Conservation (phyloP, 2,329 filamentous ascomycete genomes). For the Fonsecaea nubica region DNA sequence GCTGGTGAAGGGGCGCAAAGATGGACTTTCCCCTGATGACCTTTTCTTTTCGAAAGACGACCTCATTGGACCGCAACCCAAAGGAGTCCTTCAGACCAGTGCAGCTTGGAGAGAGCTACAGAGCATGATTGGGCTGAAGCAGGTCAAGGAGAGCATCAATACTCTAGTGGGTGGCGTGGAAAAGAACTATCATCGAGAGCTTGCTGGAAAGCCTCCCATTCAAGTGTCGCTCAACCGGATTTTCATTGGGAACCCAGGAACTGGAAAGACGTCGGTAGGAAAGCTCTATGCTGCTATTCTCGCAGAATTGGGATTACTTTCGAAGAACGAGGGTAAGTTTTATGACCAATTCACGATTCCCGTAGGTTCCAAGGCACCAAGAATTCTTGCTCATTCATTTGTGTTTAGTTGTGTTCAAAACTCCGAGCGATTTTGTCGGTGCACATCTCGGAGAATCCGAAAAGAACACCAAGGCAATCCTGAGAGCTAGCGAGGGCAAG, state of each 20-base stretch:
- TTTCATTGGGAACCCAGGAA: conserved; percentile 75
- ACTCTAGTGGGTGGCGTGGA: conserved; percentile 66
- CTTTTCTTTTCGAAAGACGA: conserved; percentile 69
- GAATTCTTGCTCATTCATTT: conserved; percentile 40
- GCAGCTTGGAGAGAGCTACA: conserved; percentile 65
- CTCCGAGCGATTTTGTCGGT: conserved; percentile 76
- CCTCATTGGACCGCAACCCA: conserved; percentile 72
- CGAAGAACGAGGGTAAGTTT: conserved; percentile 67
- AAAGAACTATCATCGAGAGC: conserved; percentile 70
- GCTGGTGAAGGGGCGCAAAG: conserved; percentile 56
- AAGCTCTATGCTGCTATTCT: conserved; percentile 75
- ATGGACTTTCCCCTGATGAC: conserved; percentile 59
- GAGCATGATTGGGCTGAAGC: conserved; percentile 62
- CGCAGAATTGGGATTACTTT: conserved; percentile 70
- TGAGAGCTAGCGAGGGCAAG: conserved; percentile 71
- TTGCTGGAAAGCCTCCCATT: conserved; percentile 65
- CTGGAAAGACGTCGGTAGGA: conserved; percentile 77
- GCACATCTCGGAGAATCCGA: conserved; percentile 70
- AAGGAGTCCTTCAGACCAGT: conserved; percentile 58
- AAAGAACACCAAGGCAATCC: conserved; percentile 72
- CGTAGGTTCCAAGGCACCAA: conserved; percentile 8
- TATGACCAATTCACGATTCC: background rate
- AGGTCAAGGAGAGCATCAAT: conserved; percentile 68
- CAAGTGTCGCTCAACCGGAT: conserved; percentile 70
- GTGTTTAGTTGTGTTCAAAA: conserved; percentile 67